Base-by-base conservation (phyloP, 768 basidiomycete genomes). In the Dacryopinax primogenitus region DNA sequence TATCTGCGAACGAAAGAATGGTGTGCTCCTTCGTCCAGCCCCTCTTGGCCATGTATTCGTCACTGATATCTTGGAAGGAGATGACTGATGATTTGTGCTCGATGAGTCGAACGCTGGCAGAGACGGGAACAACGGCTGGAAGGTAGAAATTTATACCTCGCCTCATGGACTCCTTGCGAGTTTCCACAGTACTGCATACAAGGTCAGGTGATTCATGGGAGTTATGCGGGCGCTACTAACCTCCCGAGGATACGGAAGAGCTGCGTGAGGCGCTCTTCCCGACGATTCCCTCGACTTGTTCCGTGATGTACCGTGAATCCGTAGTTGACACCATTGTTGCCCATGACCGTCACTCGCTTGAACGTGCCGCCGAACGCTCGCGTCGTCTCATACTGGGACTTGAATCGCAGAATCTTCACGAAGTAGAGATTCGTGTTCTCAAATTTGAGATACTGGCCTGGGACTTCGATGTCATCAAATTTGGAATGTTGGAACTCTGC, bases 391-490 rank as follows among this genome's bases (percentile, higher is more conserved):
- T 92, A 88, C 70, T 88, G 89, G 13, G 92, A 85, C 23, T 84
- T 85, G 73, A 98, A 96, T 74, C 92, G 90, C 68, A 86, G 85
- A 44, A 99, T 92, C 68, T 88, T 84, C 66, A 90, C 82, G 70
- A 98, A 96, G 69, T 88, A 87, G 70, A 89, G 87, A 72, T 92
- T 92, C 70, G 81, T 90, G 74, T 99, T 95, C 74, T 94, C 92
- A 72, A 90, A 93, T 83, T 97, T 91, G 0, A 92, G 89, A 73
- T 99, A 99, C 74, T 99, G 96, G 6, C 96, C 96, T n/a, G 94
- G 94, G 62, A 99, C 84, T 72, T 99, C 94, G 37, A 99, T 90
- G 68, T 99, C 95, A 68, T 98, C 96, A 62, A 95, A 92, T 74
- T 93, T 96, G 72, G 85, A 86, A 74, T 97, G 93, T 70, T 98